phyloP scores from a whole-genome alignment of 495 filamentous ascomycete genomes.

The Aspergillus campestris region DNA sequence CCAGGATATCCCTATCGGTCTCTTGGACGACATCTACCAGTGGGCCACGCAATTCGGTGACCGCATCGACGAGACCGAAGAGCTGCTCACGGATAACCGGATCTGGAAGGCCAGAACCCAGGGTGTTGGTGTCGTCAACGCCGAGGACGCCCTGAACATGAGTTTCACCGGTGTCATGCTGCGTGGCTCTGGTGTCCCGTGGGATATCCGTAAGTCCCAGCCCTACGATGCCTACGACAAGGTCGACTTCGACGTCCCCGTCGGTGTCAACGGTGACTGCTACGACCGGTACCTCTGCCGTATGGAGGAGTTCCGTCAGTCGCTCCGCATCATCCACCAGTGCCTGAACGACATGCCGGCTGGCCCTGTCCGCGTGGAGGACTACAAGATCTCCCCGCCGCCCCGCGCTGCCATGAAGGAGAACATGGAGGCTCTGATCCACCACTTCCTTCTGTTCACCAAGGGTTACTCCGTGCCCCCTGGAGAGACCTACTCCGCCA shows the following conservation, averaged over 20 bases:
- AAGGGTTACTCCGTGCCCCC: constrained; percentile 98
- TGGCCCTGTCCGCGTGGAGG: constrained; percentile 88
- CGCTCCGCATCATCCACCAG: constrained; percentile 95
- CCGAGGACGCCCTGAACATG: constrained; percentile 89
- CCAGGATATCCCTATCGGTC: constrained; percentile 88
- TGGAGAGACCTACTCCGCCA: constrained; percentile 94
- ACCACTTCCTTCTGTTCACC: constrained; percentile 97
- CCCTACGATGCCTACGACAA: constrained; percentile 97
- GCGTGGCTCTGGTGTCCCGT: constrained; percentile 92
- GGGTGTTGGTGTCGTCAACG: constrained; percentile 84
- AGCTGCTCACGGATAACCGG: constrained; percentile 97
- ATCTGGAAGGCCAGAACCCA: constrained; percentile 95
- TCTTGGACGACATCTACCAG: constrained; percentile 98
- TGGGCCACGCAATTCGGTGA: constrained; percentile 99
- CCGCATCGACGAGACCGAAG: constrained; percentile 98
- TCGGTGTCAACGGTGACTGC: constrained; percentile 95
- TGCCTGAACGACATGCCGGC: constrained; percentile 98
- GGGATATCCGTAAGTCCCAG: constrained; percentile 90
- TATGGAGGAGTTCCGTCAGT: constrained; percentile 99
- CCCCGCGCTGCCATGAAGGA: constrained; percentile 99
- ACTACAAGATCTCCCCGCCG: constrained; percentile 98
- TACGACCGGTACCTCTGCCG: constrained; percentile 98
- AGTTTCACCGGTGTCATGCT: constrained; percentile 97
- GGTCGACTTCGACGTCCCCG: constrained; percentile 97
- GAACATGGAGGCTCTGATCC: constrained; percentile 99